Evolutionary conservation across 176 grass and related monocot genomes (phyloP), one percentile per base, ranked within the genome.

Genomic region (Oryza australiensis): DNA sequence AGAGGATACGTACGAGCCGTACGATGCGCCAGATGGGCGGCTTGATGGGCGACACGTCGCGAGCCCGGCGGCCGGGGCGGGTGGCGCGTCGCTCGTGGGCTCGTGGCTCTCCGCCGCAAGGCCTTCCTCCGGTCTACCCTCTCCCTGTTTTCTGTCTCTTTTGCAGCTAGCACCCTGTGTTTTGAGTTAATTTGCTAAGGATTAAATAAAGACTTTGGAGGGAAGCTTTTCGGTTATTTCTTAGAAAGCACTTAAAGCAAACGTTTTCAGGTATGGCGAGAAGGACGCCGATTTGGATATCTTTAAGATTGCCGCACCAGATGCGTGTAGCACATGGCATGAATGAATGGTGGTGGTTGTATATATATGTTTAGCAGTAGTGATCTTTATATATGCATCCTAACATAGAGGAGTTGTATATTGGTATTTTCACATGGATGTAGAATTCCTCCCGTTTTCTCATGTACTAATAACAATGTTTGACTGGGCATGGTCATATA

Each of bases 231-330:
- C 80, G 62, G 84, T 74, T 90, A 83, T 86, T 90, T 83, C 88
- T 83, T 90, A 75, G 84, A 63, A 79, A 82, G 74, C 84, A 90
- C 88, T 79, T 86, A 70, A 90, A 86, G 60, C 48, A 79, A 48
- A 16, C 14, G 42, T 73, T 70, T 75, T 63, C 41, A 46, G 18
- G 65, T 57, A 33, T 7, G 73, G 59, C 10, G 74, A 90, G 49
- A 57, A 74, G 62, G 84, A 86, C 79, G 26, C 68, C 24, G 0
- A 79, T 64, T 64, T 30, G 79, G 74, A 41, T 26, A 55, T 70
- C 46, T 86, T 83, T 74, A 68, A 79, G 68, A 78, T 83, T 73
- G 34, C 23, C 9, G 37, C 46, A 73, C 37, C 30, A 75, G 79
- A 79, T 73, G 83, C 79, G 45, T 78, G 78, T n/a, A 66, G 59